These are phyloP conservation scores for Lactifluus echinatus DNA, from an alignment of 768 basidiomycete genomes.

Conservation along the genomic window DNA sequence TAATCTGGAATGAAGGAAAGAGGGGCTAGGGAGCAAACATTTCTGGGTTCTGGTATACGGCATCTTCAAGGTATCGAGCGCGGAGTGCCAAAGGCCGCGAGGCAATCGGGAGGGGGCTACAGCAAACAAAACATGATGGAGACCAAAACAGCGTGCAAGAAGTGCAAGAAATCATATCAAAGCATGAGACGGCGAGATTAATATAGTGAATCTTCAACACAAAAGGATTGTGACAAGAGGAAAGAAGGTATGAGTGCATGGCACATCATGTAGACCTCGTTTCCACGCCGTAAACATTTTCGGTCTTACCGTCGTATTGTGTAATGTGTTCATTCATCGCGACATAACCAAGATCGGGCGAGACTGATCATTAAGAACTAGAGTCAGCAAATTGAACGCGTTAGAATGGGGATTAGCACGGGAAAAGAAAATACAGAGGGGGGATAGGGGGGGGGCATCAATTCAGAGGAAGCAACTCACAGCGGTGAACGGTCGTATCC, in stretches of 20 bases:
- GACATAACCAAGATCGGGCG: slow-evolving; percentile 81
- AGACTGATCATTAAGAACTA: slow-evolving; percentile 51
- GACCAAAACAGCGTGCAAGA: slow-evolving; percentile 18
- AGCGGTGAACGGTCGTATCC: slow-evolving; percentile 74
- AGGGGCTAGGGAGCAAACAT: slow-evolving; percentile 1
- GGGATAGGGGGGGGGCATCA: not conserved
- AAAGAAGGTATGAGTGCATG: slow-evolving; percentile 14
- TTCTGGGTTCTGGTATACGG: slow-evolving; percentile 18
- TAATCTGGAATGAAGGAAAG: slow-evolving; percentile 5
- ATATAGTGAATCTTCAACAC: slow-evolving; percentile 14
- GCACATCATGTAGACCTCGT: slow-evolving; percentile 17
- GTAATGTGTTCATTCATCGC: slow-evolving; percentile 61
- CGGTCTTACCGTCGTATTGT: slow-evolving; percentile 18
- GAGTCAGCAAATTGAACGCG: slow-evolving; percentile 18
- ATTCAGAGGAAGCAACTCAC: slow-evolving; percentile 42
- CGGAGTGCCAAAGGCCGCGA: slow-evolving; percentile 16
- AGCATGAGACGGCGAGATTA: slow-evolving; percentile 17
- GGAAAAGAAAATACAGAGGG: not conserved
- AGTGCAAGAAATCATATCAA: slow-evolving; percentile 21
- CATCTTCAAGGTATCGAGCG: slow-evolving; percentile 20
- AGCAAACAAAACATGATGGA: slow-evolving; percentile 16
- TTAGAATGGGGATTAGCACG: slow-evolving; percentile 10
- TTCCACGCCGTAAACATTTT: slow-evolving; percentile 19
- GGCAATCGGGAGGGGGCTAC: slow-evolving; percentile 16
- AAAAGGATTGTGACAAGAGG: slow-evolving; percentile 14